Evolutionary conservation across 192 early-diverging fungal species (phyloP).

Genomic region (Coemansia sp.): DNA sequence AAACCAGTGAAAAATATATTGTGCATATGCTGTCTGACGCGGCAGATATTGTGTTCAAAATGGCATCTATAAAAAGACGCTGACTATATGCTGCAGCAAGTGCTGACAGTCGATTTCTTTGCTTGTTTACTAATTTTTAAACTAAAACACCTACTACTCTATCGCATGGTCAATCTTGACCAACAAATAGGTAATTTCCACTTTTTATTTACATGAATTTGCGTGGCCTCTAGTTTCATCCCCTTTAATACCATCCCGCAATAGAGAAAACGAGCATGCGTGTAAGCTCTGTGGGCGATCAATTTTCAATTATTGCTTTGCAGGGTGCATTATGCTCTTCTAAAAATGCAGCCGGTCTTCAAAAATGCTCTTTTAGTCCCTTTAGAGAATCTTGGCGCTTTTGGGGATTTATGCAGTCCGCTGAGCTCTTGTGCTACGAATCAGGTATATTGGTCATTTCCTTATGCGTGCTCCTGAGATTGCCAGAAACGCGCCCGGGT

Average conservation of each 20-base stretch:
- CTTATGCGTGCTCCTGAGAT: no score
- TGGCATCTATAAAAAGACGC: neutral
- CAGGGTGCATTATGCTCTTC: neutral
- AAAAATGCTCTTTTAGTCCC: neutral
- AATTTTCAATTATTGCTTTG: neutral
- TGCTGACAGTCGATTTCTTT: neutral
- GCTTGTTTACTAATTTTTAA: neutral
- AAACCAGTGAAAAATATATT: neutral
- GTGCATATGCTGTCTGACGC: neutral
- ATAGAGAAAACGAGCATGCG: neutral
- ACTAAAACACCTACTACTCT: neutral
- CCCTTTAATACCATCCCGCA: neutral
- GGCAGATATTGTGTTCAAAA: neutral
- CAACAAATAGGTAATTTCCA: neutral
- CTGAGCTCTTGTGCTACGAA: no score
- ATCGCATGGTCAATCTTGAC: constrained; percentile 2
- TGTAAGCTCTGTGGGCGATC: neutral
- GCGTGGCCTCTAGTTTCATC: neutral
- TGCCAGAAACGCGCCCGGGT: no score
- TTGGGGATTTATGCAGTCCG: no score
- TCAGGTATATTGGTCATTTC: no score
- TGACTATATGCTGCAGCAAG: neutral
- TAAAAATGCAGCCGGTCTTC: neutral
- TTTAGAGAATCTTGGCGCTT: no score
- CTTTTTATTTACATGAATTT: neutral